These are phyloP conservation scores for Penicillium sp. DNA, from an alignment of 2,329 filamentous ascomycete genomes.

Conservation along the genomic window DNA sequence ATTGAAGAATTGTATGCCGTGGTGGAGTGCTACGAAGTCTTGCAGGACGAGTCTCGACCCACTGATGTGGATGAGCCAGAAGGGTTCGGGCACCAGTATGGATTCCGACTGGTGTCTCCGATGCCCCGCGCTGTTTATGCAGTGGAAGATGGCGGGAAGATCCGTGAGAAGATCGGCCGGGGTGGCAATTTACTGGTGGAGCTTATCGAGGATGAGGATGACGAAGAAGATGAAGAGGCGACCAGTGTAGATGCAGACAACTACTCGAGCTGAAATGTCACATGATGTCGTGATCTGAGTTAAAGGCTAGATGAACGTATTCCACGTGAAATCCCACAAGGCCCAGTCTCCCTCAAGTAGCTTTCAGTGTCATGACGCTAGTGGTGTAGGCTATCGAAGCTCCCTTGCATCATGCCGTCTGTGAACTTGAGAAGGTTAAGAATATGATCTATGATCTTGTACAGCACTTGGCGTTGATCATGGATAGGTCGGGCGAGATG, in stretches of 20 bases:
- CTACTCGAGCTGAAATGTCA: neutral
- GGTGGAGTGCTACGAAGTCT: slow-evolving; percentile 81
- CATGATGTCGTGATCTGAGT: neutral
- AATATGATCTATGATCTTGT: neutral
- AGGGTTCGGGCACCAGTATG: slow-evolving; percentile 77
- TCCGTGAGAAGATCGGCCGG: slow-evolving; percentile 73
- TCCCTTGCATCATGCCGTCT: neutral
- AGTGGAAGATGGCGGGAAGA: slow-evolving; percentile 64
- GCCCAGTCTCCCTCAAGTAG: neutral
- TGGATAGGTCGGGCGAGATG: neutral
- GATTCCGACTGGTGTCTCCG: slow-evolving; percentile 81
- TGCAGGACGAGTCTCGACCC: slow-evolving; percentile 47
- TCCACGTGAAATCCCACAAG: neutral
- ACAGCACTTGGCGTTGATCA: neutral
- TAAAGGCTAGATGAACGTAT: neutral
- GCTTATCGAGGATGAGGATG: slow-evolving; percentile 58
- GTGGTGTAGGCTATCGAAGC: neutral
- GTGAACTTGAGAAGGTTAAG: neutral
- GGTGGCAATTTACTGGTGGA: slow-evolving; percentile 92
- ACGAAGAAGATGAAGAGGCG: slow-evolving; percentile 51
- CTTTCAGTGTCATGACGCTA: neutral
- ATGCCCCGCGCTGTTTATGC: slow-evolving; percentile 83
- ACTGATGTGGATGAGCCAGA: slow-evolving; percentile 56
- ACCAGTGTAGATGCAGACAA: slow-evolving; percentile 10
- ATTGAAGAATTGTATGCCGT: slow-evolving; percentile 94